Conservation (phyloP, 2,329 filamentous ascomycete genomes). For the Pseudogymnoascus sp. region DNA sequence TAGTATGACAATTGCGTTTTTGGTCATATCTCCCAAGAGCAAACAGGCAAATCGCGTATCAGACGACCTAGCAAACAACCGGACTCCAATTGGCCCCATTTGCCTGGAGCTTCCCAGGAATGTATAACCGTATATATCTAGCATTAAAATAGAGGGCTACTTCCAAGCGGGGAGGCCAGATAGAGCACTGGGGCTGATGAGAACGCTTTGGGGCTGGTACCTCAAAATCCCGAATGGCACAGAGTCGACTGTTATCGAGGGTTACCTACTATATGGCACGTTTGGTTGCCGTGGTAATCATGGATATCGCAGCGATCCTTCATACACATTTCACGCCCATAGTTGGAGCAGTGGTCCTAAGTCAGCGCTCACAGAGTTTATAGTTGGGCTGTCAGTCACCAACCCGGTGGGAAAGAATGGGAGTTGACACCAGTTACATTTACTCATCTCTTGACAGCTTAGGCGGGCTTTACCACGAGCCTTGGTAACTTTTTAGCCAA, state of each 20-base stretch:
- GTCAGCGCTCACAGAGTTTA: constrained; percentile 35
- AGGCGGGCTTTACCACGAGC: constrained; percentile 34
- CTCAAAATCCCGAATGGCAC: constrained; percentile 49
- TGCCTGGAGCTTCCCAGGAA: constrained; percentile 49
- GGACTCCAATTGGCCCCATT: constrained; percentile 47
- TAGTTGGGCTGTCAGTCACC: constrained; percentile 35
- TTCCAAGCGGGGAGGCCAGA: constrained; percentile 38
- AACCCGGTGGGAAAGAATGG: constrained; percentile 31
- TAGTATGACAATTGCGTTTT: constrained; percentile 37
- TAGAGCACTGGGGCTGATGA: constrained; percentile 48
- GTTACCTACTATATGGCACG: constrained; percentile 45
- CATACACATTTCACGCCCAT: constrained; percentile 41
- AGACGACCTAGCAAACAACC: constrained; percentile 39
- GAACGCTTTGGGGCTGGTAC: constrained; percentile 53
- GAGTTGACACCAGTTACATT: constrained; percentile 31
- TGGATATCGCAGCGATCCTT: constrained; percentile 43
- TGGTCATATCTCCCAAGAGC: constrained; percentile 13
- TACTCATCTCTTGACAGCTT: constrained; percentile 31
- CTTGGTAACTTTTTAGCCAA: constrained; percentile 31
- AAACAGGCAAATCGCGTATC: constrained; percentile 33
- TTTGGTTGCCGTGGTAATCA: constrained; percentile 47
- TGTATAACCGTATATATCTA: constrained; percentile 49
- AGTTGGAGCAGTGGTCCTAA: constrained; percentile 43
- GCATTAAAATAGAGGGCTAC: constrained; percentile 51
- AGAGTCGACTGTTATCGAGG: constrained; percentile 49